Evolutionary conservation across 1,284 basidiomycete genomes (phyloP), one percentile per base, ranked within the genome.

Genomic region (Ustilago tritici): DNA sequence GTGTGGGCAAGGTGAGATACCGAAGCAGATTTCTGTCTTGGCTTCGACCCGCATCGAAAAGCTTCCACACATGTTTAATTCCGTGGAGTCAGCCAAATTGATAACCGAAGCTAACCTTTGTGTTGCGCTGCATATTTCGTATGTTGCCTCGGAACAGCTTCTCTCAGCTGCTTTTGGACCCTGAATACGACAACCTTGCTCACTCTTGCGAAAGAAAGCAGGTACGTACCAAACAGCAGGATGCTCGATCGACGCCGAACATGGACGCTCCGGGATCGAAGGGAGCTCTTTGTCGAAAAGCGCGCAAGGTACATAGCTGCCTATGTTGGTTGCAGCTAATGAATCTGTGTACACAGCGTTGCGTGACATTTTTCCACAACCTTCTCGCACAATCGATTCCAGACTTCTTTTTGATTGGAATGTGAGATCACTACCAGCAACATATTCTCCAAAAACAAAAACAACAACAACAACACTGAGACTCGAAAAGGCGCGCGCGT

Each of bases 341-440:
- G 23, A 15, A 35, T 28, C 23, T 28, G 23, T 28, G 32, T 36
- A 47, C 17, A 28, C 31, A 35, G n/a, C 34, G 38, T 14, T 40
- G 43, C 19, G 59, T 38, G 31, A 36, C 35, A 52, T 12, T 19
- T 23, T 72, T 72, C 70, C 61, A 72, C 61, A 58, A 64, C 38
- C 50, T 72, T 72, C 70, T 72, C 56, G 64, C 70, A 72, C 17
- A 41, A 11, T 62, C 49, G 23, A 50, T 12, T 7, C 4, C 23
- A 23, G 23, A 23, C 23, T 23, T 23, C 23, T 23, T 23, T 23
- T 23, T 23, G 23, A 23, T 23, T 3, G n/a, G 4, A 3, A 4
- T 70, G 67, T 70, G 40, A 70, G 57, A 64, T 64, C 46, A 2
- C 4, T 12, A n/a, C 4, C 5, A 35, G 10, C 11, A n/a, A 34